Conservation (phyloP, 805 yeast genomes). For the Zygotorulaspora florentina region DNA sequence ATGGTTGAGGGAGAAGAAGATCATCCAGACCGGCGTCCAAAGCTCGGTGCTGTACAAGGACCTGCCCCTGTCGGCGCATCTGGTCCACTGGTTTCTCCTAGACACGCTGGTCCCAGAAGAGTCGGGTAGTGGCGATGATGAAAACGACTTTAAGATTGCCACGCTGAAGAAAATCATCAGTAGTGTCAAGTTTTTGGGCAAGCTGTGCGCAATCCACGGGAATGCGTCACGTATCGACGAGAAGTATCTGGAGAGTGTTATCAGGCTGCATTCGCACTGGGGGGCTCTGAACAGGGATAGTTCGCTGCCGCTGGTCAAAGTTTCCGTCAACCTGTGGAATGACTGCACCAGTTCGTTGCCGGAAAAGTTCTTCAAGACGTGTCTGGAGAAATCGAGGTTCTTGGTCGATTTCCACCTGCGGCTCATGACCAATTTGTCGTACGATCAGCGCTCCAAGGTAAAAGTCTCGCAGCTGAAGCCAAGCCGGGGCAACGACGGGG, state of each 20-base stretch:
- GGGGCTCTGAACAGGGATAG: slow-evolving; percentile 1
- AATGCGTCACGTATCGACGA: slow-evolving; percentile 19
- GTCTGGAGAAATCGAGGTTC: slow-evolving; percentile 29
- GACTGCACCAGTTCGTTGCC: slow-evolving; percentile 22
- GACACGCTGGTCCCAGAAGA: slow-evolving; percentile 17
- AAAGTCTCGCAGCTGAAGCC: slow-evolving; percentile 19
- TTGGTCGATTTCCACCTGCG: slow-evolving; percentile 32
- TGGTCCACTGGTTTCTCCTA: slow-evolving; percentile 28
- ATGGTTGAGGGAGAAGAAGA: slow-evolving; percentile 24
- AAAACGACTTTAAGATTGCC: slow-evolving; percentile 14
- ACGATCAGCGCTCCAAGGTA: slow-evolving; percentile 24
- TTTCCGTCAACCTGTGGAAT: slow-evolving; percentile 33
- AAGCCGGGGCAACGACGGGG: slow-evolving; percentile 1
- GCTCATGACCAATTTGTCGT: slow-evolving; percentile 23
- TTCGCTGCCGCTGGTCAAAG: slow-evolving; percentile 13
- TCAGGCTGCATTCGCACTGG: slow-evolving; percentile 18
- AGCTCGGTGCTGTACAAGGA: slow-evolving; percentile 13
- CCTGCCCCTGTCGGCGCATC: slow-evolving; percentile 22
- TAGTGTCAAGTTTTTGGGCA: slow-evolving; percentile 23
- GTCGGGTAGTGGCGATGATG: slow-evolving; percentile 3
- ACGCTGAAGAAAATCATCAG: slow-evolving; percentile 23
- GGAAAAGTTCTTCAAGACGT: slow-evolving; percentile 27
- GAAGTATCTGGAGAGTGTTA: slow-evolving; percentile 22
- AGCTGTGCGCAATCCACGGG: slow-evolving; percentile 22
- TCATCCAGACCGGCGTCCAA: slow-evolving; percentile 8